A percentile compares a stretch with the other conserved stretches of the same genome.
These are phyloP conservation scores for Phytophthora pluvialis DNA, from an alignment of 352 stramenopile genomes.

Conservation along the genomic window DNA sequence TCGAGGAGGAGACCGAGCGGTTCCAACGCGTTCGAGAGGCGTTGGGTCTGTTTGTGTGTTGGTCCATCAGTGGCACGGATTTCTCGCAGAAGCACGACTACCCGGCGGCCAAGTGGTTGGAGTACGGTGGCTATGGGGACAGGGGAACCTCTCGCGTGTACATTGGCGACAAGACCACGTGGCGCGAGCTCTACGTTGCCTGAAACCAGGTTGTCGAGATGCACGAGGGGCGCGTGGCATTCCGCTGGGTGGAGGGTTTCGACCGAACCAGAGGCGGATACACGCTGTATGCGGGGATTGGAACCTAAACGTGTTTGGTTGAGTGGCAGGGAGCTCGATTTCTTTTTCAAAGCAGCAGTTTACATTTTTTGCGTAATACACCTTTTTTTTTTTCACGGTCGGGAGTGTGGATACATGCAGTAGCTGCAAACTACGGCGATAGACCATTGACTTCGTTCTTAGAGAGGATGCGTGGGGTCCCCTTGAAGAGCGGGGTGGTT, in stretches of 20 bases:
- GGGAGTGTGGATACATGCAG: too few relatives aligned
- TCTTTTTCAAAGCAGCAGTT: too few relatives aligned
- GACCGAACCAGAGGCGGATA: neutral
- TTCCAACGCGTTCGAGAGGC: neutral
- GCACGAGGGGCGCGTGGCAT: neutral
- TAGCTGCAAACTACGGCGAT: too few relatives aligned
- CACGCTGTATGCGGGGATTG: neutral
- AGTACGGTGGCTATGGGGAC: neutral
- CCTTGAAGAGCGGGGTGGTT: too few relatives aligned
- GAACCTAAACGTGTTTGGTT: neutral
- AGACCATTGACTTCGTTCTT: too few relatives aligned
- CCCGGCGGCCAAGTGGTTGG: neutral
- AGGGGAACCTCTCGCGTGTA: neutral
- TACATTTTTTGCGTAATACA: too few relatives aligned
- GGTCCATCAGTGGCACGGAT: neutral
- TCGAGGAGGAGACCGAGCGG: too few relatives aligned
- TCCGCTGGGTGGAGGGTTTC: neutral
- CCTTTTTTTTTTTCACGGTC: too few relatives aligned
- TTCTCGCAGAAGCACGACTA: neutral
- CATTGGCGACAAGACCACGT: neutral
- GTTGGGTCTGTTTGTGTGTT: neutral
- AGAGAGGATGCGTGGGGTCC: too few relatives aligned
- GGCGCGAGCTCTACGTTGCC: neutral
- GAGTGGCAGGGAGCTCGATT: too few relatives aligned
- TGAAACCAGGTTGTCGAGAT: neutral